Conservation (phyloP, 495 filamentous ascomycete genomes). For the Cercophora sp. region DNA sequence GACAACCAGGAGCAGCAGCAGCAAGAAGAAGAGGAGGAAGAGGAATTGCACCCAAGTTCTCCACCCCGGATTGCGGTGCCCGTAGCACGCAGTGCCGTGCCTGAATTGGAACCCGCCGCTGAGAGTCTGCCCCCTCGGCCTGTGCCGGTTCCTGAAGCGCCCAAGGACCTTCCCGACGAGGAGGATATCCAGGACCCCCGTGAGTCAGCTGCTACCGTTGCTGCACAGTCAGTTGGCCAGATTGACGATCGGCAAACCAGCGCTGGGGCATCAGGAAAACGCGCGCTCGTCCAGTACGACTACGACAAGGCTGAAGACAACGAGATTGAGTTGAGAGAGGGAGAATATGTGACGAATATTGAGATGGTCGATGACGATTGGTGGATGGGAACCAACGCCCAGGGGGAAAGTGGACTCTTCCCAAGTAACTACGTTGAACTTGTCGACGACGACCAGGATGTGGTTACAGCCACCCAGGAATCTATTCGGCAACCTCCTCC, state of each 20-base stretch:
- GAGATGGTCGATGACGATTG: constrained; percentile 97
- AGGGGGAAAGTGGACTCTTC: constrained; percentile 83
- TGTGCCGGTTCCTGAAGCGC: constrained; percentile 49
- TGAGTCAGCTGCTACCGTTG: constrained; percentile 55
- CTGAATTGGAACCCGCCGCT: constrained; percentile 50
- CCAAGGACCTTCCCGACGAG: constrained; percentile 60
- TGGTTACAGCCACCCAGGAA: constrained; percentile 18
- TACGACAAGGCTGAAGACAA: constrained; percentile 98
- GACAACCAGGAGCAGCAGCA: constrained; percentile 51
- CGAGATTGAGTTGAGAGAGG: constrained; percentile 87
- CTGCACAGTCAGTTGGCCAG: constrained; percentile 32
- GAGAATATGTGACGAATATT: constrained; percentile 87
- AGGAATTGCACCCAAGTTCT: constrained; percentile 50
- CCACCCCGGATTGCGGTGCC: constrained; percentile 88
- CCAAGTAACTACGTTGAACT: constrained; percentile 96
- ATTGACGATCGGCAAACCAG: constrained; percentile 24
- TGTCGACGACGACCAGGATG: constrained; percentile 52
- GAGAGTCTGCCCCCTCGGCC: constrained; percentile 44
- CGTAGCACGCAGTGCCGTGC: constrained; percentile 58
- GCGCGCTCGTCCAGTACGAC: constrained; percentile 83
- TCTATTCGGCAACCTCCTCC: constrained; percentile 28
- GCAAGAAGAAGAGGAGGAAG: constrained; percentile 33
- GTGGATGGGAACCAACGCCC: constrained; percentile 88
- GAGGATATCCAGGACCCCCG: constrained; percentile 59
- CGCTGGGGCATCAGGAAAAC: constrained; percentile 47